A percentile compares a stretch with the other conserved stretches of the same genome.
Evolutionary conservation across 1,139 yeast species (phyloP).

Genomic region (Debaryomyces fabryi): DNA sequence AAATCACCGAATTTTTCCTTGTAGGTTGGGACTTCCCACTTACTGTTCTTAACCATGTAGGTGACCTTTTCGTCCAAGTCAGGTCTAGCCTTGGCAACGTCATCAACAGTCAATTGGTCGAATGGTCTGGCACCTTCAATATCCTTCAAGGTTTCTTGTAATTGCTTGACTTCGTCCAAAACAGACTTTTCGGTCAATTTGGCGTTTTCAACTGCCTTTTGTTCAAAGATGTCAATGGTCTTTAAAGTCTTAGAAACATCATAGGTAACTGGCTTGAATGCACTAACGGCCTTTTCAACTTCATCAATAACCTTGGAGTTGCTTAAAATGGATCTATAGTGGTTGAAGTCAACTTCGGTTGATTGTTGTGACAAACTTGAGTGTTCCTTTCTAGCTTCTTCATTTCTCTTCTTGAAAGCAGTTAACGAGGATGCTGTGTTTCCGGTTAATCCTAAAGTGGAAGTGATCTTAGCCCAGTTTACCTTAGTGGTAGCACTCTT

Average conservation of each 20-base stretch:
- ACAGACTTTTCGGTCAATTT: constrained; percentile 90
- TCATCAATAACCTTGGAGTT: constrained; percentile 80
- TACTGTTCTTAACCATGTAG: constrained; percentile 95
- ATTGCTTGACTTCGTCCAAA: constrained; percentile 79
- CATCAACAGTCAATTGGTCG: constrained; percentile 94
- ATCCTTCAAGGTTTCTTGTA: constrained; percentile 86
- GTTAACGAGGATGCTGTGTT: constrained; percentile 85
- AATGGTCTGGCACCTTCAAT: constrained; percentile 97
- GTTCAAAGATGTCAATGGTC: constrained; percentile 91
- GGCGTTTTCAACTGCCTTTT: constrained; percentile 95
- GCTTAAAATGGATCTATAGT: constrained; percentile 79
- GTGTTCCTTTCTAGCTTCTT: constrained; percentile 89
- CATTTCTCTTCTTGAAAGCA: constrained; percentile 97
- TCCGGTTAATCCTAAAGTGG: constrained; percentile 91
- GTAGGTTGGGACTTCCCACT: constrained; percentile 98
- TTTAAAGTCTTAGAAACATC: constrained; percentile 89
- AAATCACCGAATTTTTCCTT: constrained; percentile 96
- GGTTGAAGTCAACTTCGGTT: constrained; percentile 75
- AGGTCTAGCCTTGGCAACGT: constrained; percentile 92
- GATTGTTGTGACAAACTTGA: constrained; percentile 71
- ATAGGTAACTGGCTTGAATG: constrained; percentile 81
- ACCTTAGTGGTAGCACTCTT: constrained; percentile 83
- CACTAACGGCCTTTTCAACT: constrained; percentile 72
- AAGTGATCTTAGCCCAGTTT: constrained; percentile 92
- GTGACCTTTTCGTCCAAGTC: constrained; percentile 95